Evolutionary conservation across 176 grass and related monocot species (phyloP).

Genomic region (Carex littledalei): DNA sequence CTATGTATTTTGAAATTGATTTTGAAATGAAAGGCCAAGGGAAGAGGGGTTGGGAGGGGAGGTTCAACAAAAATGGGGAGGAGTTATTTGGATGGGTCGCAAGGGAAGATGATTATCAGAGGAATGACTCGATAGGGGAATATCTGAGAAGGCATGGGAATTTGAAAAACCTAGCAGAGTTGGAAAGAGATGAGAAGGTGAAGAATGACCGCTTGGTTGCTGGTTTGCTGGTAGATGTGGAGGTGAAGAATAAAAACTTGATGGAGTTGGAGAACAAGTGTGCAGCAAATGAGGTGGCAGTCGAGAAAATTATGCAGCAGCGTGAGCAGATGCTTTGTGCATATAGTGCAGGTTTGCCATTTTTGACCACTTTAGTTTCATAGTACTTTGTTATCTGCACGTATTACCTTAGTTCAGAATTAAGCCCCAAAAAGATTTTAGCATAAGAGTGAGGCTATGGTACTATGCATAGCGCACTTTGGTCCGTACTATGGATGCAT

Average conservation of each 20-base stretch:
- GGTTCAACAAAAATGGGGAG: background rate
- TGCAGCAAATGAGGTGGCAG: background rate
- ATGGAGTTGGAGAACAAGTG: conserved; percentile 12
- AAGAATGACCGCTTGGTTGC: background rate
- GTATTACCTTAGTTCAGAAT: background rate
- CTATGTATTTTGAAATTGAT: conserved; percentile 19
- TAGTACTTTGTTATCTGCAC: background rate
- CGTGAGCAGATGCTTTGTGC: background rate
- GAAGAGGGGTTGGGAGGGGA: conserved; percentile 11
- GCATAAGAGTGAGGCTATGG: too few species aligned
- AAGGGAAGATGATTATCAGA: conserved; percentile 15
- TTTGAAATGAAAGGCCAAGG: conserved; percentile 13
- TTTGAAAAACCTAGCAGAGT: conserved; percentile 5
- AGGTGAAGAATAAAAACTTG: conserved; percentile 2
- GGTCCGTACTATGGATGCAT: too few species aligned
- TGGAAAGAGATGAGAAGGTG: conserved; percentile 3
- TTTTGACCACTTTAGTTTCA: background rate
- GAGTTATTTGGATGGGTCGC: conserved; percentile 12
- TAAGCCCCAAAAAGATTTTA: background rate
- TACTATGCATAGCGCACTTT: too few species aligned
- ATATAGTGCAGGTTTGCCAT: conserved; percentile 14
- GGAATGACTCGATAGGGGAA: background rate
- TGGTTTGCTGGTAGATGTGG: background rate
- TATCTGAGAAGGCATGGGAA: background rate
- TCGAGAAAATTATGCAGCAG: conserved; percentile 5